Evolutionary conservation across 805 yeast species (phyloP).

Genomic region (Starmera dryadoides): DNA sequence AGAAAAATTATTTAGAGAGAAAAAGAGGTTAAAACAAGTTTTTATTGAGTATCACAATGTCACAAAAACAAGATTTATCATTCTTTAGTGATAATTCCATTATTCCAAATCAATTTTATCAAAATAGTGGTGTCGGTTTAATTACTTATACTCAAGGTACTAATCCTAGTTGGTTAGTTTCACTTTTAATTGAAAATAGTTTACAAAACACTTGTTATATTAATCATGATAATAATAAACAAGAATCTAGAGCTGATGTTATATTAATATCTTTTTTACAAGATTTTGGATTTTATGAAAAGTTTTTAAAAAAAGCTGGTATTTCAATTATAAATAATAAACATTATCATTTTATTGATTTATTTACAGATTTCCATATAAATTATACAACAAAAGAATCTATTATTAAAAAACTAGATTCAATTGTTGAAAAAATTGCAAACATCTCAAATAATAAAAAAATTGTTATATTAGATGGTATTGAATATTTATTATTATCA

Average conservation of each 20-base stretch:
- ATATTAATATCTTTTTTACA: conserved; percentile 28
- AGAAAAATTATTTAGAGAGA: too few relatives aligned
- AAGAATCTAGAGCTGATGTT: conserved; percentile 15
- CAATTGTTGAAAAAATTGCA: conserved; percentile 4
- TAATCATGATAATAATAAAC: conserved; percentile 10
- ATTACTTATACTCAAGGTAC: conserved; percentile 43
- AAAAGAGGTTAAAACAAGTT: neutral
- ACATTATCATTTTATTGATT: conserved; percentile 35
- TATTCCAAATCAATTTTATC: conserved; percentile 17
- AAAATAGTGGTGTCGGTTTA: conserved; percentile 18
- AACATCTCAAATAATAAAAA: conserved; percentile 6
- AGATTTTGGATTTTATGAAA: conserved; percentile 23
- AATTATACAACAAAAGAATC: conserved; percentile 22
- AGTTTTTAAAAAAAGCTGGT: conserved; percentile 33
- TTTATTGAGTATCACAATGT: too few relatives aligned
- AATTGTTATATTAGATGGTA: conserved; percentile 36
- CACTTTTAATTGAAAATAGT: conserved; percentile 45
- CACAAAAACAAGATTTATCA: conserved; percentile 42
- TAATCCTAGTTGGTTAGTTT: conserved; percentile 56
- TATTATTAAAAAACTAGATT: conserved; percentile 8
- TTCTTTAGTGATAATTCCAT: conserved; percentile 46
- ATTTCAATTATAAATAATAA: conserved; percentile 22
- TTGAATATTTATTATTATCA: conserved; percentile 38
- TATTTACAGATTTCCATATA: conserved; percentile 37
- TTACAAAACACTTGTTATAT: conserved; percentile 18